Evolutionary conservation across 1,284 basidiomycete genomes (phyloP).

Genomic region (Sparassis latifolia): DNA sequence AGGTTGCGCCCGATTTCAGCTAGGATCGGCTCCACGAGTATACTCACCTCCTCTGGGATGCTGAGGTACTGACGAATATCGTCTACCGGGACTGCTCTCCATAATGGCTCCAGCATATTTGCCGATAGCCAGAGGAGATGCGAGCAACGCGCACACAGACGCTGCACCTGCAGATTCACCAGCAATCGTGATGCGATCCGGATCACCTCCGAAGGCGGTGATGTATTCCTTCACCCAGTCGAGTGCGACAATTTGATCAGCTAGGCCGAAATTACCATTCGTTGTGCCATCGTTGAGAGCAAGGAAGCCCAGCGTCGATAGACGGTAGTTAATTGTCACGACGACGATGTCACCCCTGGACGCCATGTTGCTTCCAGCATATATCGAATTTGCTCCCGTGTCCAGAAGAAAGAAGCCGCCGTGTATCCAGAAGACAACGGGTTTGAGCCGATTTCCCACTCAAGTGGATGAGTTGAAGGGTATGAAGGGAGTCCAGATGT

Average conservation of each 20-base stretch:
- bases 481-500: slow-evolving; percentile 37
- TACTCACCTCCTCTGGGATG: slow-evolving; percentile 24
- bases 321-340: slow-evolving; percentile 41
- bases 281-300: slow-evolving; percentile 30
- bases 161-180: slow-evolving; percentile 35
- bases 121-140: slow-evolving; percentile 35
- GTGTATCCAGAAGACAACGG: slow-evolving; percentile 40
- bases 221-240: slow-evolving; percentile 32
- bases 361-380: slow-evolving; percentile 29
- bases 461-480: slow-evolving; percentile 15
- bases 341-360: slow-evolving; percentile 40
- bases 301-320: slow-evolving; percentile 37
- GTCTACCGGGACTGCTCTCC: slow-evolving; percentile 41
- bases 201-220: slow-evolving; percentile 31
- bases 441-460: slow-evolving; percentile 24
- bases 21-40: slow-evolving; percentile 29
- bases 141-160: slow-evolving; percentile 35
- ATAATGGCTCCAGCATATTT: slow-evolving; percentile 41
- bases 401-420: slow-evolving; percentile 41
- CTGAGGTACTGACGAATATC: slow-evolving; percentile 35
- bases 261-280: slow-evolving; percentile 36
- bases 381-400: slow-evolving; percentile 17
- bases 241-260: slow-evolving; percentile 32
- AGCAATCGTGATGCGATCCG: slow-evolving; percentile 30
- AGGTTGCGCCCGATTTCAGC: slow-evolving; percentile 27